Base-by-base conservation (phyloP, 1,284 basidiomycete species). In the Ustilago bromivora region DNA sequence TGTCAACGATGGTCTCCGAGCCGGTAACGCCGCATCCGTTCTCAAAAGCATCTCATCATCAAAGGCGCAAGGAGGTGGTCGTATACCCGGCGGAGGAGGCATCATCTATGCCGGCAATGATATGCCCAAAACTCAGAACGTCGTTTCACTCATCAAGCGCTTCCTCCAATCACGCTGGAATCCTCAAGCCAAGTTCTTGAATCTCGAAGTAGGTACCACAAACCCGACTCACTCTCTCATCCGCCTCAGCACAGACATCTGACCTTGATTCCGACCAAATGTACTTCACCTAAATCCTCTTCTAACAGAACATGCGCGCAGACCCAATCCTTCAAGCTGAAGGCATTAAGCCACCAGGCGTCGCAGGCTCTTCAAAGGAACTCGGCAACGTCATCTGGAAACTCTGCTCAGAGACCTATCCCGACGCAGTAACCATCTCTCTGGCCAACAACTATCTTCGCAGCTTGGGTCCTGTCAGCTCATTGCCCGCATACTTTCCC, bases 361-460 rank as follows among this genome's bases (percentile, higher is more conserved):
- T 88, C 34, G 90, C 90, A 28, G 88, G 89, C 1, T 89, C 91
- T 40, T 88, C 89, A 15, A 84, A 87, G 41, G 90, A 90, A 76
- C 92, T 94, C 79, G 90, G 91, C 1, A 90, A 92, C 8, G 94
- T 94, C 31, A 90, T 95, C 43, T 94, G 94, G 88, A 96, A 95
- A 87, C 88, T 95, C 19, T 93, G 93, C 9, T 89, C 90, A 31
- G 90, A 92, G 79, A 89, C 94, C 51, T 91, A 90, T 77, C 94
- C 94, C 34, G 89, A 91, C 74, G 93, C 81, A 17, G 60, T 71
- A 19, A 84, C 82, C 13, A 62, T 84, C 19, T 82, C 80, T 3
- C 67, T 84, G 2, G 81, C 76, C 31, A 68, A 77, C 59, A 84
- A 84, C 61, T 62, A 69, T 13, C 59, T 84, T 54, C 76, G 74